Conservation (phyloP, 1,284 basidiomycete genomes). For the Microbotryomycetes sp. region DNA sequence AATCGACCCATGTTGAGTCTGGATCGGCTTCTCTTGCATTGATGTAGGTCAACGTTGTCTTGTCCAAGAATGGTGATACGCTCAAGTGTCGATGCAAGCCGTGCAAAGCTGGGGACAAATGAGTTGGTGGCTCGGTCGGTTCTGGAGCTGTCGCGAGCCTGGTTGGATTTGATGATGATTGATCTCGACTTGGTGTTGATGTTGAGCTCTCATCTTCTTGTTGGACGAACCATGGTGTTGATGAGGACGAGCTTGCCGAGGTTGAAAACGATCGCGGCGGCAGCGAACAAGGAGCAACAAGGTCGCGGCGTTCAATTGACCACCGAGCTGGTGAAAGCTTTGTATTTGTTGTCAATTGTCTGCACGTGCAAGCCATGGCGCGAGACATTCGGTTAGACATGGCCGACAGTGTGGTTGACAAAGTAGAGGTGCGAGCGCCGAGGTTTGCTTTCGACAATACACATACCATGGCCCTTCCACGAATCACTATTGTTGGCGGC, state of each 20-base stretch:
- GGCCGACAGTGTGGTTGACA: too few species aligned
- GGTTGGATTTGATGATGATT: not conserved
- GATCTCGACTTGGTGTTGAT: not conserved
- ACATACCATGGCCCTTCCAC: not conserved
- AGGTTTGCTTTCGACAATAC: too few species aligned
- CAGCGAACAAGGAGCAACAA: too few species aligned
- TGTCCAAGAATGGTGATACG: conserved; percentile 36
- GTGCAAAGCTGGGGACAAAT: conserved; percentile 29
- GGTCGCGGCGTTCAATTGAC: too few species aligned
- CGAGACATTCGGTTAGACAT: too few species aligned
- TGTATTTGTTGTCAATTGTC: too few species aligned
- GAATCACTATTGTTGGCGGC: conserved; percentile 50
- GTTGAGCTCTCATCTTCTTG: not conserved
- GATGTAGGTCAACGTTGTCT: conserved; percentile 33
- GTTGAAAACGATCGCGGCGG: too few species aligned
- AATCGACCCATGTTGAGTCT: conserved; percentile 36
- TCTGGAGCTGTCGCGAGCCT: conserved; percentile 14
- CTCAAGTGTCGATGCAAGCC: conserved; percentile 33
- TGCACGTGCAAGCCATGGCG: too few species aligned
- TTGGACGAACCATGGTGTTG: conserved; percentile 29
- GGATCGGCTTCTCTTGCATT: conserved; percentile 34
- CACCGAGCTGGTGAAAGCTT: too few species aligned
- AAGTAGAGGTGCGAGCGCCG: too few species aligned
- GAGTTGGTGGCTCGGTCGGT: conserved; percentile 25
- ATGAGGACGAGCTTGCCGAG: not conserved